phyloP scores from a whole-genome alignment of 2,329 filamentous ascomycete genomes.

The Hypocrella siamensis region DNA sequence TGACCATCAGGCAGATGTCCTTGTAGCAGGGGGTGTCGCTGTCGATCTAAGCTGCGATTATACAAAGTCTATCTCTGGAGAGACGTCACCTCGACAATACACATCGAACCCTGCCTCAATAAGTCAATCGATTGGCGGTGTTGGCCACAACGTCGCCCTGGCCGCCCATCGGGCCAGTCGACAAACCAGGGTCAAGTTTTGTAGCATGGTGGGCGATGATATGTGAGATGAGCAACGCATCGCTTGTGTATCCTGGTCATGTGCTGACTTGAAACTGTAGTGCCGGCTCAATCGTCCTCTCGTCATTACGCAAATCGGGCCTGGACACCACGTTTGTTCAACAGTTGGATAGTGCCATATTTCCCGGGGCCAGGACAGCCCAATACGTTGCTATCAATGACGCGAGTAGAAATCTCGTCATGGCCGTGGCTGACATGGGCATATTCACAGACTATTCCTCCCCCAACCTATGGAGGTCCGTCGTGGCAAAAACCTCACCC shows the following conservation, averaged over 20 bases:
- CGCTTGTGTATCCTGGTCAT: not conserved
- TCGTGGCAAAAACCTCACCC: conserved; percentile 41
- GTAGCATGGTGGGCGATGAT: conserved; percentile 71
- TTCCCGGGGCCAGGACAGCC: conserved; percentile 51
- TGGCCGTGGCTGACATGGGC: conserved; percentile 92
- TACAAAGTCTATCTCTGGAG: conserved; percentile 10
- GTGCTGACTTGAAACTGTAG: conserved; percentile 16
- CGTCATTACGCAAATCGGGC: conserved; percentile 45
- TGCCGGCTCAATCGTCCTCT: conserved; percentile 58
- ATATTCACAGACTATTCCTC: conserved; percentile 51
- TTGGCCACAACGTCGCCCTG: conserved; percentile 81
- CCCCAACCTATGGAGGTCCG: conserved; percentile 41
- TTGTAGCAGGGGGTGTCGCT: conserved; percentile 83
- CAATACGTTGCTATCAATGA: conserved; percentile 91
- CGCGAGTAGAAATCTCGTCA: conserved; percentile 61
- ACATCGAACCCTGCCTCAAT: conserved; percentile 81
- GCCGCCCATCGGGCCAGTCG: conserved; percentile 58
- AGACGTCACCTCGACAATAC: conserved; percentile 36
- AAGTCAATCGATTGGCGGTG: conserved; percentile 72
- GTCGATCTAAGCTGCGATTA: conserved; percentile 81
- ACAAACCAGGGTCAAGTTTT: conserved; percentile 48
- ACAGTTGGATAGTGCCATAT: conserved; percentile 30
- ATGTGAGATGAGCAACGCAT: conserved; percentile 27
- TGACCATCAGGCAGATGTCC: conserved; percentile 40
- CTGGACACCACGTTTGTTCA: conserved; percentile 51